These are phyloP conservation scores for Galerina sulciceps DNA, from an alignment of 768 basidiomycete genomes.

Conservation along the genomic window DNA sequence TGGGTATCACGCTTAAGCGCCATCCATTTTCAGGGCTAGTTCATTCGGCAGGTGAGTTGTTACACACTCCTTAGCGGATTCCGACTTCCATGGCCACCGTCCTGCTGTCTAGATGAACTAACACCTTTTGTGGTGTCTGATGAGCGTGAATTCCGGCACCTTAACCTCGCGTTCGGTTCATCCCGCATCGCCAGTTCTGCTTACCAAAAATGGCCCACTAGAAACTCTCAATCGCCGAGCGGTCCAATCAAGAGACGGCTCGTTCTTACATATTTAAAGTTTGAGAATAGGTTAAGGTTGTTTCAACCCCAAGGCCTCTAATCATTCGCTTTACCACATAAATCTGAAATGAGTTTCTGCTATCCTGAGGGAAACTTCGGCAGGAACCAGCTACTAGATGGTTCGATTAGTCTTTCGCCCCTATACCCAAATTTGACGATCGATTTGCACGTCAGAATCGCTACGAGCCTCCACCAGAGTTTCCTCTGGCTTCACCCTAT, in stretches of 20 bases:
- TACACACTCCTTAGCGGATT: constrained; percentile 20
- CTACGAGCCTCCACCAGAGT: constrained; percentile 96
- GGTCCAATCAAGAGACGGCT: constrained; percentile 82
- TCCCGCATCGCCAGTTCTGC: constrained; percentile 73
- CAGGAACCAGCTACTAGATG: constrained; percentile 93
- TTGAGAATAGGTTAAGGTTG: constrained; percentile 84
- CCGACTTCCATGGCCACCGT: constrained; percentile 20
- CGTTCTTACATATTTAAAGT: constrained; percentile 87
- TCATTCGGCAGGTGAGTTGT: constrained; percentile 92
- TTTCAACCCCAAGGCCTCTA: constrained; percentile 90
- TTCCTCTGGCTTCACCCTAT: constrained; percentile 94
- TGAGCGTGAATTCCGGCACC: constrained; percentile 84
- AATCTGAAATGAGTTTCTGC: constrained; percentile 60
- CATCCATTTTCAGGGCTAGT: constrained; percentile 92
- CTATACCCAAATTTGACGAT: constrained; percentile 95
- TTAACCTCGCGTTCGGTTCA: constrained; percentile 74
- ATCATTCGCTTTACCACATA: constrained; percentile 86
- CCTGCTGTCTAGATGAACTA: constrained; percentile 69
- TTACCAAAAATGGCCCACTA: constrained; percentile 82
- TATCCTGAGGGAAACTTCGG: constrained; percentile 83
- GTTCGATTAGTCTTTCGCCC: constrained; percentile 97
- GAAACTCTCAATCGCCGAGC: constrained; percentile 83
- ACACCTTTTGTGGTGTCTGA: constrained; percentile 87
- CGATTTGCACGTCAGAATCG: constrained; percentile 97
- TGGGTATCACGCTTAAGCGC: constrained; percentile 87